Evolutionary conservation across 495 filamentous ascomycete genomes (phyloP).

Genomic region (Penicillium pulvis): DNA sequence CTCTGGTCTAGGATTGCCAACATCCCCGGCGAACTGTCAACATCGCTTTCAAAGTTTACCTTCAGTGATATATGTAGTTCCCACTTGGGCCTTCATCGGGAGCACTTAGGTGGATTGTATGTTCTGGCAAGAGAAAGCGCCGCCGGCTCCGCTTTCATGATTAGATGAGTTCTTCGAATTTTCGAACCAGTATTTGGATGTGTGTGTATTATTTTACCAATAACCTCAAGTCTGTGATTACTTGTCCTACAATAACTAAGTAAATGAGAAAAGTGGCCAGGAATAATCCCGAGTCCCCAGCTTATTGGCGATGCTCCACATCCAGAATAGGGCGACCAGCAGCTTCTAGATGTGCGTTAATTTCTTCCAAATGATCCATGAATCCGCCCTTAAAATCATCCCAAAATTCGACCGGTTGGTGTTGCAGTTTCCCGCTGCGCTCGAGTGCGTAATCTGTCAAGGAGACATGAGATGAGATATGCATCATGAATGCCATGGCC

Average conservation of each 20-base stretch:
- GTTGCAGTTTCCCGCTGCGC: constrained; percentile 1
- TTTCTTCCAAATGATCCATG: constrained; percentile 1
- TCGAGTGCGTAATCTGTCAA: constrained; percentile 2
- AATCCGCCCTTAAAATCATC: constrained; percentile 3
- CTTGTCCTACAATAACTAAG: background rate
- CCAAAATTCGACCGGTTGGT: background rate
- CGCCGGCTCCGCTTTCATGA: too few species aligned
- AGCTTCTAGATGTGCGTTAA: background rate
- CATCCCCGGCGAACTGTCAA: background rate
- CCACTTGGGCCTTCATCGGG: too few species aligned
- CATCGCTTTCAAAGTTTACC: background rate
- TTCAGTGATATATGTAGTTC: too few species aligned
- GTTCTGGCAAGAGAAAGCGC: too few species aligned
- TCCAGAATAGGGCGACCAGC: background rate
- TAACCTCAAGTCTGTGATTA: too few species aligned
- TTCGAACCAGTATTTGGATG: too few species aligned
- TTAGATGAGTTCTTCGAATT: too few species aligned
- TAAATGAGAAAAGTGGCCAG: background rate
- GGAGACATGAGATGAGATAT: constrained; percentile 3
- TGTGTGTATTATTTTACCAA: too few species aligned
- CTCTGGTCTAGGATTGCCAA: background rate
- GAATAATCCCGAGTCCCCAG: background rate
- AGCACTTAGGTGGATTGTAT: too few species aligned
- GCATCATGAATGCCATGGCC: constrained; percentile 4
- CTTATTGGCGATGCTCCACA: background rate